Evolutionary conservation across 2,329 filamentous ascomycete genomes (phyloP).

Genomic region (Trichoderma sp.): DNA sequence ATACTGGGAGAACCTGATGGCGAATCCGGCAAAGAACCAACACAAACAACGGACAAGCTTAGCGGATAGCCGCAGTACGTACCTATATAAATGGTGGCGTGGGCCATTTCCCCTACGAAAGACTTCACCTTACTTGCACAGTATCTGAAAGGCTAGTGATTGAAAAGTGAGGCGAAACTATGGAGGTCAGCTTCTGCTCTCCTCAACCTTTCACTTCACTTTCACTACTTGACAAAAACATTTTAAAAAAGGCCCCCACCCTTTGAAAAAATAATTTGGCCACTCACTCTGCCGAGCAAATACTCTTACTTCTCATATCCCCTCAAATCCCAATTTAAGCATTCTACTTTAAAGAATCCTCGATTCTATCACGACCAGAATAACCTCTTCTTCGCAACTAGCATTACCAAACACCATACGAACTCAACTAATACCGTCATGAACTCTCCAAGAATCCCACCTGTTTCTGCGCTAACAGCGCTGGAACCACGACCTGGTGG

Average conservation of each 20-base stretch:
- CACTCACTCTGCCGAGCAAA: background rate
- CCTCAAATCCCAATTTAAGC: background rate
- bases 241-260: background rate
- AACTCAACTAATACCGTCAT: background rate
- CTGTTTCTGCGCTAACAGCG: constrained; percentile 18
- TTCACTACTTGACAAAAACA: background rate
- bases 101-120: background rate
- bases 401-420: background rate
- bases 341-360: background rate
- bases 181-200: background rate
- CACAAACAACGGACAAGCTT: background rate
- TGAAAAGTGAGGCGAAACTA: background rate
- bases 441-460: constrained; percentile 5
- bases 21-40: background rate
- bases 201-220: background rate
- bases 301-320: background rate
- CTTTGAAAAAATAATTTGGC: background rate
- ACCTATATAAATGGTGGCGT: background rate
- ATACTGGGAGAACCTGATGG: background rate
- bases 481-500: constrained; percentile 22
- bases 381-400: background rate
- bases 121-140: background rate
- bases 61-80: background rate
- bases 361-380: background rate
- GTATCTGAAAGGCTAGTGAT: background rate